These are phyloP conservation scores for Nissolia schottii DNA, from an alignment of 306 rosid genomes.

Conservation along the genomic window DNA sequence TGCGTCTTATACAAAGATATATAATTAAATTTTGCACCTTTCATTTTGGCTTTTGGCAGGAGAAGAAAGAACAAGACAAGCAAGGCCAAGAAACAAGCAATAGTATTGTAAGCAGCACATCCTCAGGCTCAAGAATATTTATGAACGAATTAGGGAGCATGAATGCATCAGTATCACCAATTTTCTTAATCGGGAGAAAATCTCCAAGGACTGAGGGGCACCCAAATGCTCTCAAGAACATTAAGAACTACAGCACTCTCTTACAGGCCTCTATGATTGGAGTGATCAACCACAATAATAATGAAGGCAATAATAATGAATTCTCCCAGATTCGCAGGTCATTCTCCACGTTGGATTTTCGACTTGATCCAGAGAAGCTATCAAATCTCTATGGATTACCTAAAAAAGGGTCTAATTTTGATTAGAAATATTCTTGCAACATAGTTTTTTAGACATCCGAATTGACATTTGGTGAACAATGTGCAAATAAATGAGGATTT, in stretches of 20 bases:
- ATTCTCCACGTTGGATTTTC: constrained; percentile 39
- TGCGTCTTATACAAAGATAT: neutral
- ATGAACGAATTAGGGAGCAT: constrained; percentile 9
- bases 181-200: constrained; percentile 23
- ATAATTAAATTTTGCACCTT: neutral
- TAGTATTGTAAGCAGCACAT: constrained; percentile 38
- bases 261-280: constrained; percentile 54
- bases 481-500: no score
- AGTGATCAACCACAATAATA: constrained; percentile 36
- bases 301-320: constrained; percentile 33
- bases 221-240: constrained; percentile 53
- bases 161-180: constrained; percentile 41
- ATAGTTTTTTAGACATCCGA: no score
- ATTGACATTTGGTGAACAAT: no score
- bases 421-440: no score
- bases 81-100: constrained; percentile 30
- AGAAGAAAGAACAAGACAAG: constrained; percentile 28
- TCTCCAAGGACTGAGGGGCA: constrained; percentile 48
- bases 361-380: constrained; percentile 24
- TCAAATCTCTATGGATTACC: constrained; percentile 7
- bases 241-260: constrained; percentile 38
- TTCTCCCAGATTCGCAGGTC: constrained; percentile 31
- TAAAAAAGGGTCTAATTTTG: constrained; percentile 6
- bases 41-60: constrained; percentile 25
- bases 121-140: constrained; percentile 34